A percentile compares a stretch with the other conserved stretches of the same genome.
phyloP scores from a whole-genome alignment of 768 basidiomycete species.

The Tulasnella sp. region DNA sequence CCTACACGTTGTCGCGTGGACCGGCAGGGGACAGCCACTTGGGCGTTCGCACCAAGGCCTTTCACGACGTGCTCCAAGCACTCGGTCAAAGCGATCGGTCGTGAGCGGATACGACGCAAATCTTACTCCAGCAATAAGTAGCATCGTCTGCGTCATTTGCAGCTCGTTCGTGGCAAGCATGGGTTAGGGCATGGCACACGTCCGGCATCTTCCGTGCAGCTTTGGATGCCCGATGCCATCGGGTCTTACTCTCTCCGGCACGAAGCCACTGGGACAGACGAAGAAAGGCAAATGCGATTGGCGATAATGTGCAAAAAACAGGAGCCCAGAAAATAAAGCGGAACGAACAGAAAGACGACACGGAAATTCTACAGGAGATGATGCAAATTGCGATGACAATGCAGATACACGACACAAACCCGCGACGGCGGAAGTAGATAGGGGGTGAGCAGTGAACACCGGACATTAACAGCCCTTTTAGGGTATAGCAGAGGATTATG shows the following conservation, averaged over 20 bases:
- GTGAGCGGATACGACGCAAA: background rate
- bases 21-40: constrained; percentile 7
- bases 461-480: constrained; percentile 18
- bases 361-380: constrained; percentile 10
- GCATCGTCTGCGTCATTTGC: background rate
- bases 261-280: background rate
- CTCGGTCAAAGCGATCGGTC: constrained; percentile 9
- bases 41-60: background rate
- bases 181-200: background rate
- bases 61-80: background rate
- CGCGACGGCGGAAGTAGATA: constrained; percentile 12
- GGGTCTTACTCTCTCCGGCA: background rate
- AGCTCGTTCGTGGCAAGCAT: background rate
- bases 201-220: background rate
- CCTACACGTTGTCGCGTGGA: constrained; percentile 19
- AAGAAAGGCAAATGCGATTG: constrained; percentile 11
- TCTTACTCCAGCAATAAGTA: background rate
- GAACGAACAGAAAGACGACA: background rate
- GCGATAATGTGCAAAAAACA: constrained; percentile 1
- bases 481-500: constrained; percentile 9
- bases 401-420: constrained; percentile 12
- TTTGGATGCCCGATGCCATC: constrained; percentile 1
- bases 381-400: constrained; percentile 14
- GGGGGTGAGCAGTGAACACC: constrained; percentile 10
- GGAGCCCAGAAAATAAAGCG: background rate